Evolutionary conservation across 768 basidiomycete species (phyloP), one percentile per base, ranked within the genome.

Genomic region (Glaciozyma antarctica): DNA sequence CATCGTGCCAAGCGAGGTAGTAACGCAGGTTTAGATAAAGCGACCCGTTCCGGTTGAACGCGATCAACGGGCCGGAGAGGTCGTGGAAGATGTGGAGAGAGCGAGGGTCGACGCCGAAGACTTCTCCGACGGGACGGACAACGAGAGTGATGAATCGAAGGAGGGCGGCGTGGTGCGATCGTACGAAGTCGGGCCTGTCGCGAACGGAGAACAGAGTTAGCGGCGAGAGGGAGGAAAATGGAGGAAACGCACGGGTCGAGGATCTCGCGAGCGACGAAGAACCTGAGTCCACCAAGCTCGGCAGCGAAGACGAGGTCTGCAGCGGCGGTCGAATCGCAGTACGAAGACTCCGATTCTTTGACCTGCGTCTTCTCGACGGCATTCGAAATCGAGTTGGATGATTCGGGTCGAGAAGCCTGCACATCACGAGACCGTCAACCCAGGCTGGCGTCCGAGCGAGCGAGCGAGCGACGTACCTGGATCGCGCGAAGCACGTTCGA

Each of bases 21-120:
- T 86, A 94, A 26, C 91, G 81, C 28, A 90, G 77, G 75, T 95
- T 98, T 64, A 95, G 77, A 77, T 90, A 98, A 21, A 98, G 80
- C 64, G 87, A 88, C 4, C 88, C 90, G 56, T 84, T 84, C 32
- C 91, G 81, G 75, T 97, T 99, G 80, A 99, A 98, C 2, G 92
- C 95, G 61, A 98, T 94, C 17, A 88, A 38, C 7, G 48, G 49
- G 51, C 26, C 26, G 15, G 5, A 9, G 28, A 16, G 21, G 21
- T 17, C 51, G 51, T 16, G 77, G 75, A 98, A 98, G 8, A 99
- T 81, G 71, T 94, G 89, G 64, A 95, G 71, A 54, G 86, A 86
- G 0, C 82, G 77, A 32, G 84, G 77, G 2, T 90, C 85, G 44
- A 97, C 82, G 68, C 81, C 80, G 75, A 90, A 98, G 21, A 93